These are phyloP conservation scores for Sporormia fimetaria DNA, from an alignment of 495 filamentous ascomycete species.

Conservation along the genomic window DNA sequence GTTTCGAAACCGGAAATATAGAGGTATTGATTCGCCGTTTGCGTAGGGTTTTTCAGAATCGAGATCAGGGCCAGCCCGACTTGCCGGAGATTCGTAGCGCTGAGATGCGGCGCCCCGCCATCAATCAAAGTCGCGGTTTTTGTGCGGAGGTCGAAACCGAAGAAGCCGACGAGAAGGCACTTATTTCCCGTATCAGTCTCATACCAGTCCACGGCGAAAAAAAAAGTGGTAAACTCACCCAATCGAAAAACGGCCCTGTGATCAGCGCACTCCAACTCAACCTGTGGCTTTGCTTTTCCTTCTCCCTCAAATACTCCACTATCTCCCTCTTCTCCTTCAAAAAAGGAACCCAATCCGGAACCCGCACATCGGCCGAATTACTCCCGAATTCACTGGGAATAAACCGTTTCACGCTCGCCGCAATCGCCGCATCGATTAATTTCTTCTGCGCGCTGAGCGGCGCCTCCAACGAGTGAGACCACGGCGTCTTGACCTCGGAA, in stretches of 20 bases:
- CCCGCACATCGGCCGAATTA: conserved; percentile 30
- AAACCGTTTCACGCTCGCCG: conserved; percentile 33
- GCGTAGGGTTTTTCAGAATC: conserved; percentile 32
- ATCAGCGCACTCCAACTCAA: conserved; percentile 42
- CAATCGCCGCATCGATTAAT: conserved; percentile 32
- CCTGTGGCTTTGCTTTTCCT: conserved; percentile 32
- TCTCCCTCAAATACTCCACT: conserved; percentile 38
- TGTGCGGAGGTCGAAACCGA: conserved; percentile 36
- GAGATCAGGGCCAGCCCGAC: conserved; percentile 35
- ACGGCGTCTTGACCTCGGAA: conserved; percentile 42
- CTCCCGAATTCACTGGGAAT: conserved; percentile 35
- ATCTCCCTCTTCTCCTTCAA: conserved; percentile 38
- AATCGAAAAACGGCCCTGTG: conserved; percentile 43
- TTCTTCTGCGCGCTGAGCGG: conserved; percentile 26
- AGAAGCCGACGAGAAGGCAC: conserved; percentile 35
- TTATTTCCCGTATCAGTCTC: conserved; percentile 13
- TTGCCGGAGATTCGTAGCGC: conserved; percentile 34
- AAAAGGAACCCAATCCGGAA: conserved; percentile 35
- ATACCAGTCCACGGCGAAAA: neutral
- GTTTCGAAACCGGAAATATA: conserved; percentile 38
- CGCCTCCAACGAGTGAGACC: conserved; percentile 32
- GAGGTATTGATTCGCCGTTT: conserved; percentile 40
- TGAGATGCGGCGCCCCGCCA: conserved; percentile 33
- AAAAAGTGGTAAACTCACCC: conserved; percentile 27
- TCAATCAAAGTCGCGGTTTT: conserved; percentile 40